Evolutionary conservation across 306 rosid species (phyloP), one percentile per base, ranked within the genome.

Genomic region (Cercis canadensis): DNA sequence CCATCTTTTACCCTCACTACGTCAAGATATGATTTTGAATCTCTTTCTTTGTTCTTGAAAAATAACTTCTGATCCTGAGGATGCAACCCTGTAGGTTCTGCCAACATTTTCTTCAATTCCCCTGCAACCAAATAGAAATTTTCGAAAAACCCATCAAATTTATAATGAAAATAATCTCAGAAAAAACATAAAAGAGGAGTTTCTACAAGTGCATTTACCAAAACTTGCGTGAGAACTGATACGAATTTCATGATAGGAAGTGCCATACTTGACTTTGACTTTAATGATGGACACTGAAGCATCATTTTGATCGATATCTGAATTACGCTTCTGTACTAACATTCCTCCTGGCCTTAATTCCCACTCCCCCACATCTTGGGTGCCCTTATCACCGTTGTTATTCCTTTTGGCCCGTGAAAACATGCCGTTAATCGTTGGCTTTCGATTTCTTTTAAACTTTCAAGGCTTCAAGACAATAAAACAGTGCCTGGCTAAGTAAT

Each of bases 261-360:
- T 80, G 21, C 80, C 89, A 79, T 87, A 80, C 65, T 90, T 90
- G 11, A 90, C 97, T 59, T 83, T 82, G 45, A 94, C 78, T 58
- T 64, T 82, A 75, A 94, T 76, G 64, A 74, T 75, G 8, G 88
- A 75, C 33, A 73, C 33, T 19, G 82, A 13, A n/a, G 52, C 70
- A 65, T 79, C 63, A 36, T 63, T 60, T 12, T 61, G 82, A 47
- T 78, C 75, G 37, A 2, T 44, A 18, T 81, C 87, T 2, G 77
- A 65, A 51, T 75, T 78, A 62, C 98, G 82, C 69, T 84, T 88
- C 44, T 93, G 98, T 0, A 93, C 97, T 45, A 93, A 44, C 98
- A 93, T 87, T 75, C 97, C 98, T 19, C 98, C 90, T 4, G 97
- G 98, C 73, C 91, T 81, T 49, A 89, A 53, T 68, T 90, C 97